Evolutionary conservation across 169 alveolate species (phyloP).

Genomic region (Plasmodium chabaudi): DNA sequence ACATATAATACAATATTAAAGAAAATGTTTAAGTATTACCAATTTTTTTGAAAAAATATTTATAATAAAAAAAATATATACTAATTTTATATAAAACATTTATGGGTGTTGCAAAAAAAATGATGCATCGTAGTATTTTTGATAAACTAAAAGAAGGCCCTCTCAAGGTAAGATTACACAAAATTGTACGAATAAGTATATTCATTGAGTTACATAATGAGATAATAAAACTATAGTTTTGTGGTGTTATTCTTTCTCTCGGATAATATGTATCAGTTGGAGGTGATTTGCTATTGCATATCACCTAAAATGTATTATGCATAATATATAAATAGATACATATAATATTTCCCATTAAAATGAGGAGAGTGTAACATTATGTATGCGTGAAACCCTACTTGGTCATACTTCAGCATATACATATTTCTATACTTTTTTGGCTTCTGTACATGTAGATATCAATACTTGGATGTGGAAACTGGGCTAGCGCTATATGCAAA

Average conservation of each 20-base stretch:
- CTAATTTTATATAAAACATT: too few species aligned
- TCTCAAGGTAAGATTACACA: conserved; percentile 40
- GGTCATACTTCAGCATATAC: neutral
- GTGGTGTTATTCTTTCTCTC: too few species aligned
- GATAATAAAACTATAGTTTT: neutral
- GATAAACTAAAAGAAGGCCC: conserved; percentile 73
- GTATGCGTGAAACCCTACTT: neutral
- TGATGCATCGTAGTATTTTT: conserved; percentile 54
- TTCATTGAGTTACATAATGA: neutral
- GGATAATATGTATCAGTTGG: too few species aligned
- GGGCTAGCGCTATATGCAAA: conserved; percentile 91
- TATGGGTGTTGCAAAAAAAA: neutral
- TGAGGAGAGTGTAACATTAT: too few species aligned
- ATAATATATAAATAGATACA: too few species aligned
- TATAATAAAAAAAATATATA: too few species aligned
- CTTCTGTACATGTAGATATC: conserved; percentile 78
- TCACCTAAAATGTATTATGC: too few species aligned
- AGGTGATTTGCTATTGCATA: too few species aligned
- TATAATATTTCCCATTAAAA: too few species aligned
- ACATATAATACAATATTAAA: too few species aligned
- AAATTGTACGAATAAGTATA: neutral
- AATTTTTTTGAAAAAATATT: too few species aligned
- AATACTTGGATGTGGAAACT: conserved; percentile 90
- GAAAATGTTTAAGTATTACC: too few species aligned
- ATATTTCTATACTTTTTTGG: neutral